phyloP scores from a whole-genome alignment of 2,329 filamentous ascomycete genomes.

The Botryotinia narcissicola region DNA sequence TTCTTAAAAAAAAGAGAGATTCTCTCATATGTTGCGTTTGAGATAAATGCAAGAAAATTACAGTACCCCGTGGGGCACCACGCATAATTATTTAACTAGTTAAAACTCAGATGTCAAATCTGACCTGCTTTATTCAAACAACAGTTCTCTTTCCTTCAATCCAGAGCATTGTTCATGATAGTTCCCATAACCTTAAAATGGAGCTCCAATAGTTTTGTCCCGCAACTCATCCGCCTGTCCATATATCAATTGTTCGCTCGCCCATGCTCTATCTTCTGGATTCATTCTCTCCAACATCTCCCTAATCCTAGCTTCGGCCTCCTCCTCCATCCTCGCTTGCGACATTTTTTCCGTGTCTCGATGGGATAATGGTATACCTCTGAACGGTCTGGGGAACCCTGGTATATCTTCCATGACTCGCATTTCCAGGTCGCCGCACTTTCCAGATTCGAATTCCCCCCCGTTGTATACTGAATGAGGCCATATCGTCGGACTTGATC shows the following conservation, averaged over 20 bases:
- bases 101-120: slow-evolving; percentile 10
- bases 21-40: background rate
- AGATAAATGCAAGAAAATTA: background rate
- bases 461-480: slow-evolving; percentile 19
- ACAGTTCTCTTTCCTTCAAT: background rate
- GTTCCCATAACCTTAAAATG: background rate
- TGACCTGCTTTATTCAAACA: background rate
- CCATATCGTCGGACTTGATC: slow-evolving; percentile 7
- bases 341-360: slow-evolving; percentile 14
- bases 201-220: slow-evolving; percentile 16
- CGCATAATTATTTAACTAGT: slow-evolving; percentile 3
- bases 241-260: slow-evolving; percentile 21
- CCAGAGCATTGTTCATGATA: background rate
- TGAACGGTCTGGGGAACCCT: slow-evolving; percentile 8
- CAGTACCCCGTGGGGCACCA: background rate
- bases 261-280: slow-evolving; percentile 19
- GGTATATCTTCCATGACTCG: slow-evolving; percentile 14
- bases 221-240: slow-evolving; percentile 14
- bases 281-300: slow-evolving; percentile 20
- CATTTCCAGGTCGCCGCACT: slow-evolving; percentile 15
- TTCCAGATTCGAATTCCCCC: background rate
- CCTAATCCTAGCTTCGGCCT: slow-evolving; percentile 16
- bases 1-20: background rate
- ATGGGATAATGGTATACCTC: background rate
- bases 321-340: slow-evolving; percentile 19